Evolutionary conservation across 306 rosid species (phyloP).

Genomic region (Lablab purpureus): DNA sequence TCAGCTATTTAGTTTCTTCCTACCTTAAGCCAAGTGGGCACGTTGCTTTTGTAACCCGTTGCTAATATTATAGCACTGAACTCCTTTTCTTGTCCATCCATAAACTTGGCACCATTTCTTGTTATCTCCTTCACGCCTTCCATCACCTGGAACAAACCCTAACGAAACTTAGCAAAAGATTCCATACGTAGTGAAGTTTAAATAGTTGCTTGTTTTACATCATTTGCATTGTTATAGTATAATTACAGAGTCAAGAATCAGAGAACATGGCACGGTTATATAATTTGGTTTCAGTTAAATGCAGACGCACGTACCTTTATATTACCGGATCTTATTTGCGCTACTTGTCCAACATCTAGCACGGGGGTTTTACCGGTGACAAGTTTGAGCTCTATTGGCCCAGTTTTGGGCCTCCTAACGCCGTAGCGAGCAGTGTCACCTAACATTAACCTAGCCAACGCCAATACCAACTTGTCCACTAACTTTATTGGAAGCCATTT

Average conservation of each 20-base stretch:
- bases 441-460: slow-evolving; percentile 49
- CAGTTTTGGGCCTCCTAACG: slow-evolving; percentile 78
- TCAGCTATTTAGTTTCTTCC: too few species aligned
- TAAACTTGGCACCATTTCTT: slow-evolving; percentile 72
- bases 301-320: slow-evolving; percentile 58
- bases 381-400: slow-evolving; percentile 82
- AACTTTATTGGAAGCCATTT: slow-evolving; percentile 69
- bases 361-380: slow-evolving; percentile 84
- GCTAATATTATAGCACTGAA: slow-evolving; percentile 82
- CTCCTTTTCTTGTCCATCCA: slow-evolving; percentile 81
- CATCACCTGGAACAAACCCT: slow-evolving; percentile 52
- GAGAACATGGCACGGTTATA: neutral
- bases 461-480: slow-evolving; percentile 68
- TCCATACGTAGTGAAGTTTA: neutral
- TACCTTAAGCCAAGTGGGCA: slow-evolving; percentile 91
- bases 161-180: slow-evolving; percentile 22
- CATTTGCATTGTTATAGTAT: too few species aligned
- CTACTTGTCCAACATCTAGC: slow-evolving; percentile 78
- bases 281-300: neutral
- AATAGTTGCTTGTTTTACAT: neutral
- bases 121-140: slow-evolving; percentile 85
- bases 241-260: too few species aligned
- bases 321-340: slow-evolving; percentile 69
- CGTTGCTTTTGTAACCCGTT: slow-evolving; percentile 89
- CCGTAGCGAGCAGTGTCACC: slow-evolving; percentile 75